These are phyloP conservation scores for Halenospora varia DNA, from an alignment of 495 filamentous ascomycete genomes.

Conservation along the genomic window DNA sequence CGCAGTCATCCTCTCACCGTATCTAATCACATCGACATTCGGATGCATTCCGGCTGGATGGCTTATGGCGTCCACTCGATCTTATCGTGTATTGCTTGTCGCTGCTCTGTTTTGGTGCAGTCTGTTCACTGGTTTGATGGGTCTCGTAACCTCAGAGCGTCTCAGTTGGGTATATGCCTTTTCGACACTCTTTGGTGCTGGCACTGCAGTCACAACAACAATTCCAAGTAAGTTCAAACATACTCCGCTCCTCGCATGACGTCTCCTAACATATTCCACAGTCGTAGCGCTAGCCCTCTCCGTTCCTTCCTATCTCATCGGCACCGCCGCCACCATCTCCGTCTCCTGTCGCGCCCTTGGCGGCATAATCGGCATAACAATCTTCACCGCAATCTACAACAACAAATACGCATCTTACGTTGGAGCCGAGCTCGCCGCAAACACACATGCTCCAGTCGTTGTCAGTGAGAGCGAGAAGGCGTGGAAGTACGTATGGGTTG, in stretches of 20 bases:
- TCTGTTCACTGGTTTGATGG: constrained; percentile 16
- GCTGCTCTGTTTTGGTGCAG: constrained; percentile 8
- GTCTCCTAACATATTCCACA: neutral
- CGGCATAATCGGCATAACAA: constrained; percentile 15
- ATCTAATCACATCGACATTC: constrained; percentile 13
- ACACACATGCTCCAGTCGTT: constrained; percentile 1
- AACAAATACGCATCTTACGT: constrained; percentile 10
- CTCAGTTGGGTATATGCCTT: constrained; percentile 13
- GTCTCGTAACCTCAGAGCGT: constrained; percentile 1
- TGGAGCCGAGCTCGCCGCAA: constrained; percentile 1
- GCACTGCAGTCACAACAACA: constrained; percentile 14
- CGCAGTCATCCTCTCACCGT: constrained; percentile 14
- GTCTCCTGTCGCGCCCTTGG: constrained; percentile 13
- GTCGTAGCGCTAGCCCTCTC: constrained; percentile 14
- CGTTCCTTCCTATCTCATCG: constrained; percentile 16
- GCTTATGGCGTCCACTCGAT: constrained; percentile 13
- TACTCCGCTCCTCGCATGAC: neutral
- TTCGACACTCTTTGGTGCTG: constrained; percentile 12
- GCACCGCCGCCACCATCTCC: constrained; percentile 11
- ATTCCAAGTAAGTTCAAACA: constrained; percentile 4
- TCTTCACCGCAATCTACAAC: constrained; percentile 17
- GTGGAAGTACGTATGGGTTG: constrained; percentile 16
- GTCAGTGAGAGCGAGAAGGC: constrained; percentile 1
- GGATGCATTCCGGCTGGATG: constrained; percentile 17
- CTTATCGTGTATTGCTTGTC: constrained; percentile 9